phyloP scores from a whole-genome alignment of 345 rosid species.

The Odontarrhena argentea region DNA sequence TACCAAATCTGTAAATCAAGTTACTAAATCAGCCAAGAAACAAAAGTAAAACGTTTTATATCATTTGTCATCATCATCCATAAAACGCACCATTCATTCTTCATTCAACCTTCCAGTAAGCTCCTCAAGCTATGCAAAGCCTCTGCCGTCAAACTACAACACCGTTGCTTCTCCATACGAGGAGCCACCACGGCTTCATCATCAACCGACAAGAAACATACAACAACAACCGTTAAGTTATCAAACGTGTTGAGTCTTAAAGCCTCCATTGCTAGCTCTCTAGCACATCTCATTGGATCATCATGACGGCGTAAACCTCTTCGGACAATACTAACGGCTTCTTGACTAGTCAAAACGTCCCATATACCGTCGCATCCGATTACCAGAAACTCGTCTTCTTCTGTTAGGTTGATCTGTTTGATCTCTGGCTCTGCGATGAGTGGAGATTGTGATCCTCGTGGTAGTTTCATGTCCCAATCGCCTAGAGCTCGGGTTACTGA shows the following conservation, averaged over 20 bases:
- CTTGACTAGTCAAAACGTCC: conserved; percentile 80
- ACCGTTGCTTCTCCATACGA: conserved; percentile 46
- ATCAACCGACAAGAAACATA: conserved; percentile 61
- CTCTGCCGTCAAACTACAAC: conserved; percentile 72
- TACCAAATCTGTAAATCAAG: conserved; percentile 10
- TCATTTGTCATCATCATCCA: conserved; percentile 10
- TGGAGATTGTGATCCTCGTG: conserved; percentile 65
- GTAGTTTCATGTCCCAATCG: conserved; percentile 87
- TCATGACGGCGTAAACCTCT: conserved; percentile 66
- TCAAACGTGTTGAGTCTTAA: conserved; percentile 61
- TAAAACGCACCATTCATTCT: neutral
- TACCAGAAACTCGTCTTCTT: conserved; percentile 83
- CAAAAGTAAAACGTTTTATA: neutral
- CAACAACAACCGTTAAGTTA: conserved; percentile 74
- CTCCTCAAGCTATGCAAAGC: conserved; percentile 68
- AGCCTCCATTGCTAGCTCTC: conserved; percentile 85
- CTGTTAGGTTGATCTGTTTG: conserved; percentile 51
- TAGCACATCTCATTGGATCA: conserved; percentile 74
- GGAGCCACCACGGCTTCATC: conserved; percentile 38
- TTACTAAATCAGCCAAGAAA: conserved; percentile 7
- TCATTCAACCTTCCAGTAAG: conserved; percentile 53
- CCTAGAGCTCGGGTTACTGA: conserved; percentile 88
- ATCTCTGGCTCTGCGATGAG: conserved; percentile 90
- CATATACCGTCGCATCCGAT: conserved; percentile 90
- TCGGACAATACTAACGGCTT: conserved; percentile 73